Evolutionary conservation across 1,284 basidiomycete species (phyloP).

Genomic region (Cutaneotrichosporon dermatis): DNA sequence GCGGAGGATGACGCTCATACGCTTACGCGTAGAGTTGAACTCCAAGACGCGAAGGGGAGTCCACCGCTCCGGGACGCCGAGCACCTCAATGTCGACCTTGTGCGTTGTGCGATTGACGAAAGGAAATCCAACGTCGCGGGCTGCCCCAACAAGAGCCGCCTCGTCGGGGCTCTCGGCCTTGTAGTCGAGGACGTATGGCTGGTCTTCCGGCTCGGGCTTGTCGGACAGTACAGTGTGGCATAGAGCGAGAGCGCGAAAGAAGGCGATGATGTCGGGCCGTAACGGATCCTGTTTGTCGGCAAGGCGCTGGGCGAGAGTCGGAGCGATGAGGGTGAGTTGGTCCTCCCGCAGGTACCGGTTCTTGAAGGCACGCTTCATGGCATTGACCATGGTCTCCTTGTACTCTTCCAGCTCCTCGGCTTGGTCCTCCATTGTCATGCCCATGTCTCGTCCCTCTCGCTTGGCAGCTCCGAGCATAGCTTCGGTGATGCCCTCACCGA

Average conservation of each 20-base stretch:
- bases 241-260: constrained; percentile 85
- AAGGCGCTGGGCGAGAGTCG: constrained; percentile 73
- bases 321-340: constrained; percentile 83
- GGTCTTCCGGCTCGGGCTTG: constrained; percentile 59
- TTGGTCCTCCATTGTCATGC: constrained; percentile 66
- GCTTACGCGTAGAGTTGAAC: constrained; percentile 88
- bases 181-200: constrained; percentile 73
- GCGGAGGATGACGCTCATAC: constrained; percentile 87
- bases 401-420: constrained; percentile 60
- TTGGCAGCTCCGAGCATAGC: constrained; percentile 88
- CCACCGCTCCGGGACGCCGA: constrained; percentile 82
- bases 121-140: constrained; percentile 87
- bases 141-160: constrained; percentile 84
- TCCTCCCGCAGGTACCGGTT: constrained; percentile 81
- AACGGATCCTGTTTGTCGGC: constrained; percentile 61
- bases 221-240: constrained; percentile 85
- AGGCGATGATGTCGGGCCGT: constrained; percentile 66
- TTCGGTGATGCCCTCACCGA: constrained; percentile 92
- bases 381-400: constrained; percentile 73
- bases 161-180: constrained; percentile 91
- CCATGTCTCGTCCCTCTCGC: constrained; percentile 65
- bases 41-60: constrained; percentile 76
- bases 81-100: constrained; percentile 79
- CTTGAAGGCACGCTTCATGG: constrained; percentile 72
- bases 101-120: constrained; percentile 76